Conservation (phyloP, 768 basidiomycete genomes). For the Chalciporus pseudorubinellus region DNA sequence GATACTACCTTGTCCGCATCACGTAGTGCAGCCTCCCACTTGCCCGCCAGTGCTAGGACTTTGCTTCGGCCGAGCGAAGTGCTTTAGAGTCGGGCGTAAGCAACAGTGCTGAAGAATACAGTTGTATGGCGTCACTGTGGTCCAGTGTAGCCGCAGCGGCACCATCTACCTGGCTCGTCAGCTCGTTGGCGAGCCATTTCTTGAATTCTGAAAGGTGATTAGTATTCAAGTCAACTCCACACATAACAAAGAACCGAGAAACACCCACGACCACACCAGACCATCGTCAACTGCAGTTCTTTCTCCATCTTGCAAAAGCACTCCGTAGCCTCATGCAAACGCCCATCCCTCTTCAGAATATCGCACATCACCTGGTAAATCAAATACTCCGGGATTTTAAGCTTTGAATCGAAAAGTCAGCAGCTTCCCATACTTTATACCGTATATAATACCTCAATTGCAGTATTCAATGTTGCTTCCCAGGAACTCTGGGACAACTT, state of each 20-base stretch:
- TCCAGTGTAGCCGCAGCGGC: background rate
- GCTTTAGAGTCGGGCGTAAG: background rate
- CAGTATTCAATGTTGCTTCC: slow-evolving; percentile 1
- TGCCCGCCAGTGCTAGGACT: background rate
- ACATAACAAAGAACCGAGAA: background rate
- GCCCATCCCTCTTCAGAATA: background rate
- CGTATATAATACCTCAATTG: background rate
- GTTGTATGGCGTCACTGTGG: slow-evolving; percentile 1
- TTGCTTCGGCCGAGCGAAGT: slow-evolving; percentile 9
- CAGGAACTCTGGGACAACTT: background rate
- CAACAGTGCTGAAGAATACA: slow-evolving; percentile 6
- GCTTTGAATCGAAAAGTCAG: background rate
- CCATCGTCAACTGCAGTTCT: background rate
- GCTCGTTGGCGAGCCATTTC: too few relatives aligned
- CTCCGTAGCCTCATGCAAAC: background rate
- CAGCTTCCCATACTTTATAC: background rate
- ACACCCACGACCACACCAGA: background rate
- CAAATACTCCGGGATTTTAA: background rate
- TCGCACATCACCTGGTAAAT: background rate
- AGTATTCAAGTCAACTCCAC: too few relatives aligned
- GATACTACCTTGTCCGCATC: slow-evolving; percentile 8
- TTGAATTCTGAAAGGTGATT: too few relatives aligned
- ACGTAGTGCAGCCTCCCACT: slow-evolving; percentile 2
- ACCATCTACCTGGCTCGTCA: slow-evolving; percentile 1
- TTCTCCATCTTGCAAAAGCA: background rate